These are phyloP conservation scores for Yamadazyma jaroonii DNA, from an alignment of 1,139 yeast genomes.

Conservation along the genomic window DNA sequence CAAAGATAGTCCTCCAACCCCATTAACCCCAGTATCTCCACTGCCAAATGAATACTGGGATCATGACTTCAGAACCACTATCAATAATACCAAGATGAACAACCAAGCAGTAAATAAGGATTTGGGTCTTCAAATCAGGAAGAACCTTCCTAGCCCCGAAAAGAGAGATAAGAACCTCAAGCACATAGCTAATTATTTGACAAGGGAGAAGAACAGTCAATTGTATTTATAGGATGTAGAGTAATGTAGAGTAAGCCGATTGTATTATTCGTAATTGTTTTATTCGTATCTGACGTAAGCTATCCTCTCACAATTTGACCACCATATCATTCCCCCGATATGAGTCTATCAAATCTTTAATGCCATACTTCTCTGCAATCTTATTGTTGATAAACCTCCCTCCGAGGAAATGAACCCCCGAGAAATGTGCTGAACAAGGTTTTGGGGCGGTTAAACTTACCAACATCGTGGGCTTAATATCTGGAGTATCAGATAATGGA, in stretches of 20 bases:
- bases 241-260: not conserved
- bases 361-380: slow-evolving; percentile 71
- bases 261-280: too few relatives aligned
- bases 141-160: too few relatives aligned
- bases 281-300: too few relatives aligned
- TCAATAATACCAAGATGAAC: not conserved
- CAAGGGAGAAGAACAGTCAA: slow-evolving; percentile 5
- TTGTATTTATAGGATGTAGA: not conserved
- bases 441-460: slow-evolving; percentile 93
- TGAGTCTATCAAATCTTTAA: slow-evolving; percentile 40
- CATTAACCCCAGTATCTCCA: not conserved
- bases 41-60: too few relatives aligned
- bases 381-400: slow-evolving; percentile 74
- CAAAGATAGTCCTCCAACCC: not conserved
- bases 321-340: slow-evolving; percentile 39
- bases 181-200: slow-evolving; percentile 10
- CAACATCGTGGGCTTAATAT: slow-evolving; percentile 56
- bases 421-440: slow-evolving; percentile 64
- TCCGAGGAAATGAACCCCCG: slow-evolving; percentile 69
- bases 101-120: not conserved
- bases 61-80: not conserved
- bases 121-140: not conserved
- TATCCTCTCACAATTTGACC: slow-evolving; percentile 27
- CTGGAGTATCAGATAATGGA: slow-evolving; percentile 33
- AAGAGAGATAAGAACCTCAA: too few relatives aligned